Base-by-base conservation (phyloP, 345 rosid species). In the Syzygium grande region DNA sequence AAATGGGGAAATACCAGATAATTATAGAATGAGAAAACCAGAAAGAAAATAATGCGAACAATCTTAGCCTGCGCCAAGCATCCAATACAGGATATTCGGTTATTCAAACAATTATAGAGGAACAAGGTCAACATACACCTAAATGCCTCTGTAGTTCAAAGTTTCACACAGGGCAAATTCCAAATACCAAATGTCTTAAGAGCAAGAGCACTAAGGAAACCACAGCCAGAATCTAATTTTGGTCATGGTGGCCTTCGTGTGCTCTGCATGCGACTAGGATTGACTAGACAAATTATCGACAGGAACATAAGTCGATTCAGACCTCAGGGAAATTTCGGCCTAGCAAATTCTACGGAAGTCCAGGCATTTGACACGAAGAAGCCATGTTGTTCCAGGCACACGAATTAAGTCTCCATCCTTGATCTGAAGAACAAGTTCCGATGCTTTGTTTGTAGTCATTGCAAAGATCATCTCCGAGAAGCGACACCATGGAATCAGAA, bases 331-430 rank as follows among this genome's bases (percentile, higher is more conserved):
- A 79, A 79, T 56, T 34, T 27, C 5, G 9, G 51, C 68, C n/a
- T 84, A 59, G 84, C 83, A 52, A 86, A 52, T 87, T 56, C 93
- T 91, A 94, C 30, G 95, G 95, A 51, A 94, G 84, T 90, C 95
- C 97, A 29, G 93, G 90, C 90, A 92, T 93, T 86, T 93, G 95
- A 91, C 96, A 95, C 86, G 96, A 95, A 22, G 97, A 91, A 79
- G 98, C 98, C 96, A 95, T 94, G 92, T 92, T 95, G 89, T 95
- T 94, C 99, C 99, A 98, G 21, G 96, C 87, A 90, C 94, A 95
- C 77, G 95, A 95, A 87, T 91, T 90, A 13, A 92, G 93, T 7
- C 93, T 97, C 95, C 93, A 93, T 58, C 90, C 94, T 85, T 94
- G 96, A 92, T 92, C 92, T 21, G 91, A 84, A 8, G 87, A 19